Evolutionary conservation across 2,329 filamentous ascomycete genomes (phyloP), one percentile per base, ranked within the genome.

Genomic region (Westerdykella ornata): DNA sequence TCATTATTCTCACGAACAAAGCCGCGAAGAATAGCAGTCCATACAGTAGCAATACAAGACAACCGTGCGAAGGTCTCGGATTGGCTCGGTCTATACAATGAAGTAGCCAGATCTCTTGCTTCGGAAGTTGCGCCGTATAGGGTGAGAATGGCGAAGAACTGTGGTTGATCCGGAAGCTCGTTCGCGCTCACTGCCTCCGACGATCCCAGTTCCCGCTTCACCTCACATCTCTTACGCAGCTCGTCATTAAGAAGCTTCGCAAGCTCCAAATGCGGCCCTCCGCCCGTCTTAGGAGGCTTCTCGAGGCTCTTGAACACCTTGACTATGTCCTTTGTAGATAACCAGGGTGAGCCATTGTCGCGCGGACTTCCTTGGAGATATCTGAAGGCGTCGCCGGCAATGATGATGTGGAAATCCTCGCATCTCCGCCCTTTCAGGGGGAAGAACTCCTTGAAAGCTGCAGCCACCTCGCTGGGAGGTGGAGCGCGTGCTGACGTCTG

Each of bases 401-500:
- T 70, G n/a, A 73, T 65, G 1, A 84, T 82, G 35, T 65, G 57
- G 32, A 54, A 60, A 17, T 64, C 53, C 36, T 64, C 58, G 4
- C 54, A 49, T 3, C 42, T 31, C 1, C 47, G 49, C 32, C 55
- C 53, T 20, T 51, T 51, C 30, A 53, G 49, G 1, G 51, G 42
- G 31, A 64, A 59, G 45, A 62, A 62, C 20, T 46, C 50, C 30
- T 43, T 47, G 41, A 66, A 53, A 0, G 84, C 85, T 28, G 76
- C 70, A 0, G 78, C 65, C 2, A 95, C 69, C 26, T 85, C 78
- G n/a, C 72, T 62, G 3, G 72, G 68, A 0, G 77, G 65, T 13
- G 86, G 88, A 8, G 79, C 76, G 26, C 87, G 77, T 28, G 81
- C 71, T 38, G 77, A 74, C 42, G 85, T 75, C 38, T 76, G 72